Percentiles rank a stretch among this genome's conserved stretches.
These are phyloP conservation scores for Gossypium australe DNA, from an alignment of 345 rosid species.

Conservation along the genomic window DNA sequence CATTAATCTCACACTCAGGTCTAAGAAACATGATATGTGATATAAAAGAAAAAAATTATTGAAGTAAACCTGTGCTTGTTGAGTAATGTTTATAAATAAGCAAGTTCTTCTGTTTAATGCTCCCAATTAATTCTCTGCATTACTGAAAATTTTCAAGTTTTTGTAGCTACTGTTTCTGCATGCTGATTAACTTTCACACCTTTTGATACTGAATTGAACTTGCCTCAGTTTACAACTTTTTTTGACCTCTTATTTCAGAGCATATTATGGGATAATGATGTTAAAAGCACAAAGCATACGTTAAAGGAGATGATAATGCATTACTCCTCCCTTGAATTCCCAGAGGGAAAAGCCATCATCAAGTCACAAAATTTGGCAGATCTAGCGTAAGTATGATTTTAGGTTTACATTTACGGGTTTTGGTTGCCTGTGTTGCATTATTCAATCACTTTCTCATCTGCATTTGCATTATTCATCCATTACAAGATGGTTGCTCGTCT, in stretches of 20 bases:
- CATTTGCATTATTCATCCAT: not conserved
- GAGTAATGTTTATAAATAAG: not conserved
- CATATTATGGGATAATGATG: constrained; percentile 80
- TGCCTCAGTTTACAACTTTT: constrained; percentile 11
- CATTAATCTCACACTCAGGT: not conserved
- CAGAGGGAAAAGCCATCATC: constrained; percentile 74
- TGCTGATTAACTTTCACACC: not conserved
- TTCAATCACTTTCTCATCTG: not conserved
- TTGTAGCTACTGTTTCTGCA: not conserved
- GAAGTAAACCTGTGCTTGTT: not conserved
- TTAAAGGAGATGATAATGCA: constrained; percentile 76
- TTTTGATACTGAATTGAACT: not conserved
- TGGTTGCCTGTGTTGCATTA: not conserved
- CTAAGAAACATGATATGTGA: not conserved
- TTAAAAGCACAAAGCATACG: constrained; percentile 84
- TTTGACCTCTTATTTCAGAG: constrained; percentile 46
- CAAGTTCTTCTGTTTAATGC: not conserved
- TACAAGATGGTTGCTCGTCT: not conserved
- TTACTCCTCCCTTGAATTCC: constrained; percentile 71
- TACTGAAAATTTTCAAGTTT: not conserved
- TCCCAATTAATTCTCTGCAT: not conserved
- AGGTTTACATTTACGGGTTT: not conserved
- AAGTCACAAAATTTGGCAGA: constrained; percentile 73
- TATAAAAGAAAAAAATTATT: not conserved
- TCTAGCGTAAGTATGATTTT: constrained; percentile 56